Conservation (phyloP, 768 basidiomycete species). For the Fibroporia radiculosa region DNA sequence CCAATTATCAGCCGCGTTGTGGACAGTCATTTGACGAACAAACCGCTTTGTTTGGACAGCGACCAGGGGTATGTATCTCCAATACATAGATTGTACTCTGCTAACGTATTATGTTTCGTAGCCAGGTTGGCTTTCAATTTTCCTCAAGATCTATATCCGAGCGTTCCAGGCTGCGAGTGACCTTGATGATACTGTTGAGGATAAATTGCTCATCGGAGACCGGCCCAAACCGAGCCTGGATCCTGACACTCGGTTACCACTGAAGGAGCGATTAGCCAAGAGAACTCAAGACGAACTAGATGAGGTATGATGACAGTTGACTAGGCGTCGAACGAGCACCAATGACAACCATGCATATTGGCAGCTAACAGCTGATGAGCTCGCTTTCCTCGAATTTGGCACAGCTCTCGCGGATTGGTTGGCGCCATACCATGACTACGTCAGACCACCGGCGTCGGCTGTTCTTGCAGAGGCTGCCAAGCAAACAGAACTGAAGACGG, state of each 20-base stretch:
- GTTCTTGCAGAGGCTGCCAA: conserved; percentile 73
- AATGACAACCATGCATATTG: background rate
- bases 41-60: conserved; percentile 56
- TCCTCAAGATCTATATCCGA: conserved; percentile 72
- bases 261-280: conserved; percentile 51
- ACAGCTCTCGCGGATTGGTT: conserved; percentile 66
- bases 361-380: conserved; percentile 64
- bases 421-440: conserved; percentile 65
- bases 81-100: background rate
- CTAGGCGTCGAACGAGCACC: too few relatives aligned
- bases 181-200: conserved; percentile 72
- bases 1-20: conserved; percentile 64
- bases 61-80: conserved; percentile 47
- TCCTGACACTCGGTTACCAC: conserved; percentile 39
- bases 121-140: conserved; percentile 65
- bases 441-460: conserved; percentile 60
- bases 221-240: conserved; percentile 58
- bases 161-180: conserved; percentile 75
- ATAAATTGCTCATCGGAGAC: conserved; percentile 75
- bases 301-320: conserved; percentile 33
- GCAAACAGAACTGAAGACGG: conserved; percentile 62
- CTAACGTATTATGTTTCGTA: conserved; percentile 20
- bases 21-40: conserved; percentile 53
- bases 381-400: conserved; percentile 48
- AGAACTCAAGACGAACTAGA: conserved; percentile 42